These are phyloP conservation scores for Poronia punctata DNA, from an alignment of 495 filamentous ascomycete genomes.

Conservation along the genomic window DNA sequence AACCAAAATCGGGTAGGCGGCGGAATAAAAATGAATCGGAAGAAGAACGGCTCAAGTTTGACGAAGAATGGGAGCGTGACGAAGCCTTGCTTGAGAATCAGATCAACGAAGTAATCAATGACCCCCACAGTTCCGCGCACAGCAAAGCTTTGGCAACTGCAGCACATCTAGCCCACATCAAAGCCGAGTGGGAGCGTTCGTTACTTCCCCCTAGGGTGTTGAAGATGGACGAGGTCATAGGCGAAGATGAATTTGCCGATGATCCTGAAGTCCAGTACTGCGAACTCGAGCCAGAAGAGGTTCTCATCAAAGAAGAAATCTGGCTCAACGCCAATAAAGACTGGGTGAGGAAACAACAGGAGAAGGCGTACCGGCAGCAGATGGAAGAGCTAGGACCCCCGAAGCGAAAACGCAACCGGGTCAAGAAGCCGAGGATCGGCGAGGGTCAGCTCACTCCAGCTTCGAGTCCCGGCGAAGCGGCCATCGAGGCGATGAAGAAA, in stretches of 20 bases:
- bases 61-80: conserved; percentile 42
- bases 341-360: conserved; percentile 75
- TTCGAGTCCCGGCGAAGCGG: conserved; percentile 62
- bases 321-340: conserved; percentile 94
- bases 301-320: conserved; percentile 72
- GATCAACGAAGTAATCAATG: conserved; percentile 41
- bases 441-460: conserved; percentile 51
- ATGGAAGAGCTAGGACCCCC: conserved; percentile 48
- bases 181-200: conserved; percentile 26
- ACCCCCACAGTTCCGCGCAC: conserved; percentile 40
- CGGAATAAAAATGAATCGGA: conserved; percentile 16
- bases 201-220: conserved; percentile 16
- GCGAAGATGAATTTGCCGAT: conserved; percentile 72
- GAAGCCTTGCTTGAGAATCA: conserved; percentile 43
- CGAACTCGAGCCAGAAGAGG: conserved; percentile 61
- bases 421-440: conserved; percentile 50
- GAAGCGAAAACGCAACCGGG: conserved; percentile 42
- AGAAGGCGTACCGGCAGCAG: conserved; percentile 61
- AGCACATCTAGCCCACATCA: conserved; percentile 27
- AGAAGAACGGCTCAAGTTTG: conserved; percentile 24
- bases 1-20: conserved; percentile 10
- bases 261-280: conserved; percentile 79
- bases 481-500: conserved; percentile 62
- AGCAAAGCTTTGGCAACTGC: conserved; percentile 38
- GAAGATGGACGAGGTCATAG: conserved; percentile 51